Evolutionary conservation across 768 basidiomycete species (phyloP).

Genomic region (Trametes coccinea): DNA sequence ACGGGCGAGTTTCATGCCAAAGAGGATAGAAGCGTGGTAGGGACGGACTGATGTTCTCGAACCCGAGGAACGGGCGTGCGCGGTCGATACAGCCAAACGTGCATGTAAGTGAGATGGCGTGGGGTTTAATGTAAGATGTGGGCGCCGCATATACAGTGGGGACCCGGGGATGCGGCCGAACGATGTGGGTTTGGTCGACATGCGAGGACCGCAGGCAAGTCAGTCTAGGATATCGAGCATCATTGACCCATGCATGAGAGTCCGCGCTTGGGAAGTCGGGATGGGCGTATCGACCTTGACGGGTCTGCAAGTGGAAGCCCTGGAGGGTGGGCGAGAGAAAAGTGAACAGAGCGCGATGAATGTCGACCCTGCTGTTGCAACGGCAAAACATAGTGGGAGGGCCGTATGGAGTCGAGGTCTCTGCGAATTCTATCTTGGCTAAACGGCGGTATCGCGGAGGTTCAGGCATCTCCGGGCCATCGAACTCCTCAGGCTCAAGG

Average conservation of each 20-base stretch:
- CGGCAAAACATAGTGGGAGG: neutral
- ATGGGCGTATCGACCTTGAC: constrained; percentile 16
- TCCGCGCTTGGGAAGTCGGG: constrained; percentile 17
- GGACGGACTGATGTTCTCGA: constrained; percentile 8
- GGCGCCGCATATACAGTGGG: constrained; percentile 15
- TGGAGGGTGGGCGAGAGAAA: constrained; percentile 11
- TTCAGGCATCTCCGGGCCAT: constrained; percentile 12
- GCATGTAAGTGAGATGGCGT: constrained; percentile 12
- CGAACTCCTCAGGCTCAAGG: constrained; percentile 21
- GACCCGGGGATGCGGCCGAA: neutral
- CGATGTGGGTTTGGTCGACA: neutral
- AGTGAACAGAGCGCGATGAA: constrained; percentile 5
- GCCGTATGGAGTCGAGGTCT: neutral
- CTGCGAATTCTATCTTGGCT: constrained; percentile 13
- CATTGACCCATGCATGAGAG: constrained; percentile 5
- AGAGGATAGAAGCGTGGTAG: constrained; percentile 23
- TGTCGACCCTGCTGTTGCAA: neutral
- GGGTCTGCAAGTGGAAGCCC: constrained; percentile 18
- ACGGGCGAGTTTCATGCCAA: neutral
- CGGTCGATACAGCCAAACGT: constrained; percentile 5
- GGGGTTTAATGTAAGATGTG: neutral
- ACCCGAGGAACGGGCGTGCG: constrained; percentile 15
- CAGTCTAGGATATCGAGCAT: constrained; percentile 11
- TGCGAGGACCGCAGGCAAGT: neutral
- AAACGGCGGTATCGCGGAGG: constrained; percentile 7